Evolutionary conservation across 495 filamentous ascomycete species (phyloP), one percentile per base, ranked within the genome.

Genomic region (Lasiosphaeria hispida): DNA sequence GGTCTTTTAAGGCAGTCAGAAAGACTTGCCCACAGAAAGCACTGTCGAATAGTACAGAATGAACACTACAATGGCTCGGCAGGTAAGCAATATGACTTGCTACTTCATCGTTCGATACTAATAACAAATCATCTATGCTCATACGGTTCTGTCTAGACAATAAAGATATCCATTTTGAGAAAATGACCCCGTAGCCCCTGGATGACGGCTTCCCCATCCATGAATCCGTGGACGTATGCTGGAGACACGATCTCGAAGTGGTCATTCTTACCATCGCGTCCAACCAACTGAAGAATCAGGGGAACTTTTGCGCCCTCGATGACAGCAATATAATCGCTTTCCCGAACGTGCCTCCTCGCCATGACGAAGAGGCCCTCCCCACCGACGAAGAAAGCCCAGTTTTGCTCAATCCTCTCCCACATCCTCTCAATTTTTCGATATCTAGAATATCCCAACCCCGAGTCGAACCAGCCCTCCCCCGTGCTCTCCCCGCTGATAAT

Each of bases 251-350:
- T n/a, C 17, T 40, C 36, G 15, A 38, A 52, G 7, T 39, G 13
- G 33, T 39, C 49, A n/a, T 13, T 30, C 42, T 48, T 23, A 23
- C 34, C 15, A 1, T 39, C 30, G 1, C 30, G 34, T 2, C 38
- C 57, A 9, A 48, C 30, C 14, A 8, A 3, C 10, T 57, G 19
- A 13, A 64, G 49, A 14, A 64, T 42, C 13, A 59, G 33, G 7
- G 62, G 57, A 14, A 64, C 57, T 23, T 61, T 61, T 15, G 51
- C 62, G n/a, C 62, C 62, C 5, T 64, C 62, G 1, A 64, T 41
- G 10, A 60, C 62, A 8, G 53, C 57, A 1, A 64, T 23, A 4
- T 36, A 37, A 41, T 64, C 61, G 11, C 57, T 57, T 11, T 42
- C 52, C 33, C 49, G 39, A 1, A 44, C 40, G 1, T 36, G 14